These are phyloP conservation scores for Scheffersomyces cryptocercus DNA, from an alignment of 1,139 yeast genomes.

Conservation along the genomic window DNA sequence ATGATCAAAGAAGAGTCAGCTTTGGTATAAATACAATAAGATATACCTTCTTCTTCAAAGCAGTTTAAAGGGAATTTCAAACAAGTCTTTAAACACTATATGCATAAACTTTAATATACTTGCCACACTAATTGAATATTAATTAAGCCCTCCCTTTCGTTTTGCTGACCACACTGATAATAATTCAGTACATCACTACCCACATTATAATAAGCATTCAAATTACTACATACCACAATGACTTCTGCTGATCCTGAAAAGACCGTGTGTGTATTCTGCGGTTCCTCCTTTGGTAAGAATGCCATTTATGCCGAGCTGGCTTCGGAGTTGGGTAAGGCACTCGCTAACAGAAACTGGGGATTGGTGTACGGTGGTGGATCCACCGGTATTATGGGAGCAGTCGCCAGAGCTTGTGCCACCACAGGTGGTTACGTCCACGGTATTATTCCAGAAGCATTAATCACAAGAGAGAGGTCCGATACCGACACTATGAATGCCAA, in stretches of 20 bases:
- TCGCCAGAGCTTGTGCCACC: slow-evolving; percentile 71
- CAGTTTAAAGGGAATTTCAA: no score
- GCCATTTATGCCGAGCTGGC: slow-evolving; percentile 57
- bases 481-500: slow-evolving; percentile 45
- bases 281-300: slow-evolving; percentile 72
- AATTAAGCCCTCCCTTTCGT: no score
- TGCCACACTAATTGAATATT: no score
- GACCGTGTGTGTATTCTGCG: slow-evolving; percentile 81
- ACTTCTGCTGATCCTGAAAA: slow-evolving; percentile 30
- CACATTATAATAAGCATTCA: no score
- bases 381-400: slow-evolving; percentile 82
- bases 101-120: no score
- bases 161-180: no score
- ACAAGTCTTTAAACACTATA: no score
- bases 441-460: slow-evolving; percentile 80
- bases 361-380: slow-evolving; percentile 92
- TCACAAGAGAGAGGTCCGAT: slow-evolving; percentile 66
- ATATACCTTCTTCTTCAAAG: no score
- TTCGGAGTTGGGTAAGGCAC: slow-evolving; percentile 52
- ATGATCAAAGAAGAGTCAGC: no score
- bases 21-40: no score
- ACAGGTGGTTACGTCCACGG: slow-evolving; percentile 81
- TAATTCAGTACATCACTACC: no score
- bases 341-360: slow-evolving; percentile 68
- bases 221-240: background rate